Percentiles rank a stretch among this genome's conserved stretches.
Conservation (phyloP, 257 asterid genomes). For the Solanum rostratum region DNA sequence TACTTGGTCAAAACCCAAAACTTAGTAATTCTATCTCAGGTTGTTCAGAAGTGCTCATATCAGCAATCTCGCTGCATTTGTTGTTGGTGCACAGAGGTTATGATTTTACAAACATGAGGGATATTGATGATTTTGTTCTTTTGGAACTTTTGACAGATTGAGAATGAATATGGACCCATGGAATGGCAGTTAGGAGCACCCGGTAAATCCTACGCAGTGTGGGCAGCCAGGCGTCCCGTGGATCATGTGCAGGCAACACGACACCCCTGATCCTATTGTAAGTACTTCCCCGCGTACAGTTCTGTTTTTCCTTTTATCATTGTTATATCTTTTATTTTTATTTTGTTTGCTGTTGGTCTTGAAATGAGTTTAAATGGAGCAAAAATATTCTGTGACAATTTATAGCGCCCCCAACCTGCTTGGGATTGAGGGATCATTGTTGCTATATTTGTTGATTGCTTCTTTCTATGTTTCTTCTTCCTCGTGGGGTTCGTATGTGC, state of each 20-base stretch:
- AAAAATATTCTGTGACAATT: neutral
- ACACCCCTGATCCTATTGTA: conserved; percentile 95
- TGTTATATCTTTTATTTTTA: neutral
- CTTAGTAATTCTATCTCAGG: no score
- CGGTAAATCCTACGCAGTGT: no score
- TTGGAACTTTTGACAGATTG: no score
- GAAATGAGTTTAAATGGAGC: neutral
- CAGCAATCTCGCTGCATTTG: no score
- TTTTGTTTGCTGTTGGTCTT: neutral
- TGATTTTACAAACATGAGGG: no score
- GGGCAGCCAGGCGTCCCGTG: no score
- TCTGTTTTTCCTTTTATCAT: neutral
- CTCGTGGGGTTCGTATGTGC: conserved; percentile 11
- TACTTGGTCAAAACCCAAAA: no score
- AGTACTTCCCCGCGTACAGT: conserved; percentile 2
- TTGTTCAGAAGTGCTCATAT: no score
- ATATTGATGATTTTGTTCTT: no score
- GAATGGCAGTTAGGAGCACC: no score
- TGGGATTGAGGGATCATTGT: neutral
- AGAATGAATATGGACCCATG: no score
- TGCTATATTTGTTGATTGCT: neutral
- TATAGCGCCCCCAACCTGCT: neutral
- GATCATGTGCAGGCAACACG: conserved; percentile 99
- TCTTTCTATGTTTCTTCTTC: conserved; percentile 8
- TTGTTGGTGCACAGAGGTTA: no score